A percentile compares a stretch with the other conserved stretches of the same genome.
Conservation (phyloP, 73 alveolate species). For the Effrenium voratum region DNA sequence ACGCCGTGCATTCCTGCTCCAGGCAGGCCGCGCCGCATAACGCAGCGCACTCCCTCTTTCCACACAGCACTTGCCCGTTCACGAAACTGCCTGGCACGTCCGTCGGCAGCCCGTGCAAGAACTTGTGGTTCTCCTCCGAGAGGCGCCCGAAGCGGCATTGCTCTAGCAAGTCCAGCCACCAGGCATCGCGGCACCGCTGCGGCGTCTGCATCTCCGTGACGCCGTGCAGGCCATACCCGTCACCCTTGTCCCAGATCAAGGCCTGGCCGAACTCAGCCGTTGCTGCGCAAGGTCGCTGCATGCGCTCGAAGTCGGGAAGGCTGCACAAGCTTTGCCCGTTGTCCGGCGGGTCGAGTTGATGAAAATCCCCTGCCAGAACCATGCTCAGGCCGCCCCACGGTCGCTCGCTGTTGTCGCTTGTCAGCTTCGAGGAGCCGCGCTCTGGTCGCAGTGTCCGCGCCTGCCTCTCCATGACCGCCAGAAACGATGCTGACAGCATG, state of each 20-base stretch:
- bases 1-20: neutral
- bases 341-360: conserved; percentile 26
- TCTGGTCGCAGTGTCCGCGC: neutral
- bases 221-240: neutral
- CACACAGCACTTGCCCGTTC: neutral
- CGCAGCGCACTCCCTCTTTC: neutral
- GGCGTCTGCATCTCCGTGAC: neutral
- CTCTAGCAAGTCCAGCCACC: neutral
- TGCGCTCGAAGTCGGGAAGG: neutral
- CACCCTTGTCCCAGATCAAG: neutral
- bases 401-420: neutral
- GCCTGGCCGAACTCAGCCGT: neutral
- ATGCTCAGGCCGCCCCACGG: neutral
- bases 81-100: neutral
- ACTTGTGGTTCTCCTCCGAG: neutral
- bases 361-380: neutral
- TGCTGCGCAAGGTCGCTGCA: neutral
- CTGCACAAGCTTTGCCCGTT: neutral
- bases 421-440: neutral
- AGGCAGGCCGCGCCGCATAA: neutral
- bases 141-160: neutral
- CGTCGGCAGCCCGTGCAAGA: neutral
- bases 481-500: neutral
- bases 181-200: neutral
- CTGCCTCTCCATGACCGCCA: neutral